Evolutionary conservation across 306 rosid species (phyloP).

Genomic region (Pyrus communis): DNA sequence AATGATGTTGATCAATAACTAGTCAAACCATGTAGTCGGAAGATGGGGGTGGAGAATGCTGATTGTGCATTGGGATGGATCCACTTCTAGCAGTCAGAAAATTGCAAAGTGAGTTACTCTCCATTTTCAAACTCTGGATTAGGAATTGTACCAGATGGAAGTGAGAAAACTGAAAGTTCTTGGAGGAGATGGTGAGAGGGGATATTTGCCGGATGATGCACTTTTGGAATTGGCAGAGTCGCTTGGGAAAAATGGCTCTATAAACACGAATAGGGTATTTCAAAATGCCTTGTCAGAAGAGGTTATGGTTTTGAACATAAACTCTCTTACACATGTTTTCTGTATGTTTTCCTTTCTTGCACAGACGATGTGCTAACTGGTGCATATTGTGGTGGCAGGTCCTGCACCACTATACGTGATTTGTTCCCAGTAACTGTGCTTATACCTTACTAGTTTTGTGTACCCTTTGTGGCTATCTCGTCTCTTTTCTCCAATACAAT

Average conservation of each 20-base stretch:
- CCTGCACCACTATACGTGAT: constrained; percentile 78
- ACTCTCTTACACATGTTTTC: constrained; percentile 19
- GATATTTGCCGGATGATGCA: constrained; percentile 75
- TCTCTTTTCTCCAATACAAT: constrained; percentile 3
- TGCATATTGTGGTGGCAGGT: constrained; percentile 93
- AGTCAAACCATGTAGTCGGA: constrained; percentile 41
- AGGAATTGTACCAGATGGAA: constrained; percentile 54
- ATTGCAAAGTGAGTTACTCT: constrained; percentile 74
- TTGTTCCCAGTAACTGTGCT: constrained; percentile 30
- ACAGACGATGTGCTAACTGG: constrained; percentile 52
- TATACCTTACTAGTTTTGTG: not conserved
- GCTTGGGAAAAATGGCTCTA: constrained; percentile 29
- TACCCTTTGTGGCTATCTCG: not conserved
- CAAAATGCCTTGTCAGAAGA: constrained; percentile 51
- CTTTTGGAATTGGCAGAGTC: constrained; percentile 40
- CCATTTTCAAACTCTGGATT: constrained; percentile 62
- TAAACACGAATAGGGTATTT: constrained; percentile 31
- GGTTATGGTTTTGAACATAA: constrained; percentile 58
- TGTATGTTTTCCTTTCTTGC: not conserved
- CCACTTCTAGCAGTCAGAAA: constrained; percentile 44
- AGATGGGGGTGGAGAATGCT: constrained; percentile 33
- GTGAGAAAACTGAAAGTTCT: constrained; percentile 56
- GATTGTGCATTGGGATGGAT: constrained; percentile 25
- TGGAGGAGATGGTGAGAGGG: constrained; percentile 55
- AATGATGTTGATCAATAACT: constrained; percentile 35